Evolutionary conservation across 192 early-diverging fungal species (phyloP), one percentile per base, ranked within the genome.

Genomic region (Cladochytrium replicatum): DNA sequence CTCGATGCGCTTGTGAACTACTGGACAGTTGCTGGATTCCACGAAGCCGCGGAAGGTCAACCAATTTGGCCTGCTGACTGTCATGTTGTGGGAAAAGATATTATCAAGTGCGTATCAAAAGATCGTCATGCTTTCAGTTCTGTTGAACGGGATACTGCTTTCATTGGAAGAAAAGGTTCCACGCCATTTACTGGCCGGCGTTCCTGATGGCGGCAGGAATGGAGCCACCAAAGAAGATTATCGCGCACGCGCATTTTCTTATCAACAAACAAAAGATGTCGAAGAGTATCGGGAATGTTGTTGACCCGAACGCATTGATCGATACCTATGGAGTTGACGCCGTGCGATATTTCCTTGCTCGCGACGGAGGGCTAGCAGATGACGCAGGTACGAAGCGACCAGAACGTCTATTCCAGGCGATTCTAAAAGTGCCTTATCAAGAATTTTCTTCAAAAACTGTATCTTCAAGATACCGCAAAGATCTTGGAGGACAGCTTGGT

Each of bases 181-280:
- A 98, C 58, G 89, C 89, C 1, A 83, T 98, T 11, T 98, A 88
- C 61, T 98, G 94, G 94, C 94, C 94, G 8, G 90, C 91, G 0
- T 87, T 98, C 49, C 63, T 98, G 32, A 79, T 98, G 75, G 94
- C 94, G 0, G 86, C 87, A 2, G 77, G 65, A 0, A 60, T 95
- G 21, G 78, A 78, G 1, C 66, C 85, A 31, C 92, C 94, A 3
- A 59, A 65, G 40, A 72, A 75, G 23, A 93, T 98, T 50, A 51
- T 98, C 21, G 82, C 88, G 1, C 94, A 98, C 55, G 88, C 88
- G 15, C 94, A 98, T 63, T 98, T 91, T 91, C 86, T 91, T 1
- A 82, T 87, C 69, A 69, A 69, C 22, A 75, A 79, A 45, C 75
- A 83, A 39, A 98, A 98, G 62, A 98, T 98, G 92, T 94, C 91